A percentile compares a stretch with the other conserved stretches of the same genome.
Conservation (phyloP, 179 eudicot species). For the Beta lomatogona region DNA sequence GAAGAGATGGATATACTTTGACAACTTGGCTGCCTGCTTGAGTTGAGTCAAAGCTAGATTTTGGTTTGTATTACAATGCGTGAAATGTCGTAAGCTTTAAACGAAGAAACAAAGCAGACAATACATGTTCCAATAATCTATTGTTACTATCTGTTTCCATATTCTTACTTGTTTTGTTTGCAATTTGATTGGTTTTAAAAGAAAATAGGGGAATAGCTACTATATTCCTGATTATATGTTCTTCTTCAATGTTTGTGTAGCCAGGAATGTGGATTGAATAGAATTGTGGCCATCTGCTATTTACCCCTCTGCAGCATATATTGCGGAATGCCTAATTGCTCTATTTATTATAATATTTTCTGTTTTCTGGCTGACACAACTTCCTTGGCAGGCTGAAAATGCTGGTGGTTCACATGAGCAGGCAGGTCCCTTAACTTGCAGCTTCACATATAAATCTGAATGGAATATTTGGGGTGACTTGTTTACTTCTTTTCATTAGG, state of each 20-base stretch:
- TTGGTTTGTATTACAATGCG: not conserved
- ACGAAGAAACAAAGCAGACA: not conserved
- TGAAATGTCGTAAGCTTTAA: not conserved
- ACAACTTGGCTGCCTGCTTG: not conserved
- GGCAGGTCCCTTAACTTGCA: conserved; percentile 21
- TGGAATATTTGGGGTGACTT: conserved; percentile 21
- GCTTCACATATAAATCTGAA: not conserved
- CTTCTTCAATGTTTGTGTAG: not conserved
- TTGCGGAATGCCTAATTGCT: not conserved
- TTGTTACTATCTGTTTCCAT: not conserved
- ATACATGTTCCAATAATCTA: too few species aligned
- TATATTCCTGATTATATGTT: not conserved
- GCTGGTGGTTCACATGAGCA: conserved; percentile 47
- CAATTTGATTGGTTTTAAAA: not conserved
- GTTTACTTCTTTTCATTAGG: conserved; percentile 33
- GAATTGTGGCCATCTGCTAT: not conserved
- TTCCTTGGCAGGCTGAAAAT: conserved; percentile 43
- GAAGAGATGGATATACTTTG: not conserved
- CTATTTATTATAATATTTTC: not conserved
- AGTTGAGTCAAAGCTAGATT: not conserved
- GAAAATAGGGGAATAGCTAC: not conserved
- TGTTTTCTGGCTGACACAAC: conserved; percentile 4
- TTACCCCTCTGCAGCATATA: not conserved
- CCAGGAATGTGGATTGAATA: not conserved
- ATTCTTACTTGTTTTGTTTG: not conserved